These are phyloP conservation scores for Aulographum hederae DNA, from an alignment of 2,329 filamentous ascomycete genomes.

Conservation along the genomic window DNA sequence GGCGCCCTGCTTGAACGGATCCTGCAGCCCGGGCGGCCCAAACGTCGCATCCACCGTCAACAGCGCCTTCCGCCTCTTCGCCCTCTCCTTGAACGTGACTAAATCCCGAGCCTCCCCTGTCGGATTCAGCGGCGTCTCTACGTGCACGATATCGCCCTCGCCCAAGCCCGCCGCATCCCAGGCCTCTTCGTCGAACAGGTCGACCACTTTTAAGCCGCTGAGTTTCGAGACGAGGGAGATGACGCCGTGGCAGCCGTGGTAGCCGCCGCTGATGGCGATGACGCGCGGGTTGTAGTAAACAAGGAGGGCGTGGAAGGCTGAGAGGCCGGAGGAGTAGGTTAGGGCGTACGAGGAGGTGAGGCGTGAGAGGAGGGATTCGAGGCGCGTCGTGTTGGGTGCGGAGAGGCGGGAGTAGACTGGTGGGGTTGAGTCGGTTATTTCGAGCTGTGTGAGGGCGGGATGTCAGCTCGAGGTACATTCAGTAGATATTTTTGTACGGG, in stretches of 20 bases:
- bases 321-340: slow-evolving; percentile 69
- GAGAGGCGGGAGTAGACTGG: slow-evolving; percentile 64
- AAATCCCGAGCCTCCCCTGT: slow-evolving; percentile 67
- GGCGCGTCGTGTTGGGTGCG: slow-evolving; percentile 63
- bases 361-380: slow-evolving; percentile 64
- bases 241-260: slow-evolving; percentile 87
- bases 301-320: slow-evolving; percentile 75
- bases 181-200: slow-evolving; percentile 37
- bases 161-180: slow-evolving; percentile 47
- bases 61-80: slow-evolving; percentile 52
- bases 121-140: slow-evolving; percentile 90
- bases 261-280: slow-evolving; percentile 68
- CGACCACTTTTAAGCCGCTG: slow-evolving; percentile 53
- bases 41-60: slow-evolving; percentile 85
- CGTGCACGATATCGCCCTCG: slow-evolving; percentile 67
- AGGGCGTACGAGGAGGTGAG: slow-evolving; percentile 53
- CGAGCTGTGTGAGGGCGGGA: no score
- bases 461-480: slow-evolving; percentile 7
- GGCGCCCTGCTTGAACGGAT: slow-evolving; percentile 65
- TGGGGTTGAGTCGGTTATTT: slow-evolving; percentile 26
- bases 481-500: neutral
- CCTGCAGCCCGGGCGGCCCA: slow-evolving; percentile 72
- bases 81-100: slow-evolving; percentile 49
- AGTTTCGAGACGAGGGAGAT: slow-evolving; percentile 56
- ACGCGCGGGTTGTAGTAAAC: slow-evolving; percentile 69